Percentiles rank a stretch among this genome's conserved stretches.
These are phyloP conservation scores for Erythrobasidium hasegawianum DNA, from an alignment of 1,284 basidiomycete species.

Conservation along the genomic window DNA sequence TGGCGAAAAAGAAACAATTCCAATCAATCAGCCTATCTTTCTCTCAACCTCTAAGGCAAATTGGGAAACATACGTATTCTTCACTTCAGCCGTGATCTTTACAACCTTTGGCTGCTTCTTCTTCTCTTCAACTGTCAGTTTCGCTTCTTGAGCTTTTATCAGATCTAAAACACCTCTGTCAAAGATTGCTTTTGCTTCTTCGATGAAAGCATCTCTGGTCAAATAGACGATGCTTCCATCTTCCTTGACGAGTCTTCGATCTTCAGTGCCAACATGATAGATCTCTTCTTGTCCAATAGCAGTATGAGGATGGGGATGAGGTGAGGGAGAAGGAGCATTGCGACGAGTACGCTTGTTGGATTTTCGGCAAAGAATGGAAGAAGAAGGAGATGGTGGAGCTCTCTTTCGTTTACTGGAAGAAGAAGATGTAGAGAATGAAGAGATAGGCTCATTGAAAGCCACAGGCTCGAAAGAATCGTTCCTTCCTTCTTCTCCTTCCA, in stretches of 20 bases:
- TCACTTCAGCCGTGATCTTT: conserved; percentile 5
- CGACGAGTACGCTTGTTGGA: neutral
- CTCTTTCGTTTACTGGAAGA: neutral
- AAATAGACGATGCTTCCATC: too few relatives aligned
- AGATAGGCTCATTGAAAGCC: neutral
- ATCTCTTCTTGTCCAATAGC: neutral
- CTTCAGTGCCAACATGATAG: neutral
- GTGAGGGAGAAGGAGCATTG: neutral
- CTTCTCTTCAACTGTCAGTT: too few relatives aligned
- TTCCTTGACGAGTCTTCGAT: conserved; percentile 1
- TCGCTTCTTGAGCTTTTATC: too few relatives aligned
- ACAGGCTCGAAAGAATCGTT: too few relatives aligned
- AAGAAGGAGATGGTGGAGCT: neutral
- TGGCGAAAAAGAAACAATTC: neutral
- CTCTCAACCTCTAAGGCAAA: neutral
- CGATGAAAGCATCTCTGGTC: conserved; percentile 4
- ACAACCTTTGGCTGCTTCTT: conserved; percentile 13
- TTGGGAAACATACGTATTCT: conserved; percentile 15
- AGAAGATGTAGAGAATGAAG: neutral
- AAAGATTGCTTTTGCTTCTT: conserved; percentile 9
- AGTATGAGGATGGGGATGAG: neutral
- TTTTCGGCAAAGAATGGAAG: neutral
- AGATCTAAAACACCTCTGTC: neutral
- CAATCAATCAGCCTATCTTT: neutral
- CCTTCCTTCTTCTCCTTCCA: too few relatives aligned